phyloP scores from a whole-genome alignment of 306 rosid species.

The Castanea sativa region DNA sequence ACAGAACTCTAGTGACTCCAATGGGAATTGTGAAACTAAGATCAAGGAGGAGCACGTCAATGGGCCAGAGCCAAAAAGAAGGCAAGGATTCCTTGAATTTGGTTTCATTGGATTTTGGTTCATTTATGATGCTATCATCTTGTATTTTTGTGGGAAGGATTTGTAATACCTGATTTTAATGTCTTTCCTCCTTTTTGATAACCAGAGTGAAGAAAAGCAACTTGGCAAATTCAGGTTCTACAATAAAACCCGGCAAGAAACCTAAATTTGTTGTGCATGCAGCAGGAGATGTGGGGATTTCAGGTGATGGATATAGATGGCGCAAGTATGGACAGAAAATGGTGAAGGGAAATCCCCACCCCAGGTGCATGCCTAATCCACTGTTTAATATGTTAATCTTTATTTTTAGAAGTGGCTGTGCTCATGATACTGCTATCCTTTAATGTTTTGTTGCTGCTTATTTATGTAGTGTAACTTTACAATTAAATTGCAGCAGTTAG shows the following conservation, averaged over 20 bases:
- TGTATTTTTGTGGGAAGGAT: conserved; percentile 16
- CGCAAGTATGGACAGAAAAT: conserved; percentile 98
- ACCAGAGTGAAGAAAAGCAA: conserved; percentile 79
- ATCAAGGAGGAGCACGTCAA: conserved; percentile 61
- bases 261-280: conserved; percentile 87
- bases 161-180: conserved; percentile 23
- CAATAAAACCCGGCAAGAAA: conserved; percentile 64
- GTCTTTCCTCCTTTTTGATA: conserved; percentile 27
- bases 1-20: conserved; percentile 35
- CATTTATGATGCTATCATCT: neutral
- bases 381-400: neutral
- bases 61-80: conserved; percentile 62
- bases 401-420: neutral
- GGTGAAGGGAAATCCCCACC: conserved; percentile 95
- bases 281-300: conserved; percentile 85
- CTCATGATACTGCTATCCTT: neutral
- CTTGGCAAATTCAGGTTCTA: conserved; percentile 40
- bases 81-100: conserved; percentile 50
- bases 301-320: conserved; percentile 96
- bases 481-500: neutral
- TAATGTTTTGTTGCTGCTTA: neutral
- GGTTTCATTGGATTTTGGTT: conserved; percentile 5
- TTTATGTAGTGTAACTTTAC: neutral
- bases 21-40: conserved; percentile 48
- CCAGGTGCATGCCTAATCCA: conserved; percentile 54